Percentiles rank a stretch among this genome's conserved stretches.
phyloP scores from a whole-genome alignment of 768 basidiomycete species.

The Solioccasus polychromus region DNA sequence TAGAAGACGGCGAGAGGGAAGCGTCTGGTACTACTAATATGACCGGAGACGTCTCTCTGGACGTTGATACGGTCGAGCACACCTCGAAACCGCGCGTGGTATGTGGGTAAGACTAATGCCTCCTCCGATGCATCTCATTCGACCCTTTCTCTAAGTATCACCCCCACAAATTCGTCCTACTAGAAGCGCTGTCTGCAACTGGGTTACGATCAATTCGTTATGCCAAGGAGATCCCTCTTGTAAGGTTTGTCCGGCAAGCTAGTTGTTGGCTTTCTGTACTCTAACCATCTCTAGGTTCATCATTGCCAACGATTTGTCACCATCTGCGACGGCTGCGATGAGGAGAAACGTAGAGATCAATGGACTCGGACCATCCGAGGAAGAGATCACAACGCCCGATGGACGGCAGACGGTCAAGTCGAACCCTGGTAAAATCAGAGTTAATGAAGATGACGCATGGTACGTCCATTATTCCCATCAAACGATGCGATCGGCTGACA shows the following conservation, averaged over 20 bases:
- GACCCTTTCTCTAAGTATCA: slow-evolving; percentile 38
- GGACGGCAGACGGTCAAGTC: slow-evolving; percentile 11
- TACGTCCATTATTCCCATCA: slow-evolving; percentile 32
- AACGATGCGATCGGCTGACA: background rate
- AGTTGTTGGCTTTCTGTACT: slow-evolving; percentile 1
- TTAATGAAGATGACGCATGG: slow-evolving; percentile 96
- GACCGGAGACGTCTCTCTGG: background rate
- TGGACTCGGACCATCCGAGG: slow-evolving; percentile 47
- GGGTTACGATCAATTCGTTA: slow-evolving; percentile 95
- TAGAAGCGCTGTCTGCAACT: slow-evolving; percentile 95
- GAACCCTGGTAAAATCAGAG: slow-evolving; percentile 56
- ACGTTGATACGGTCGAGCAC: slow-evolving; percentile 1
- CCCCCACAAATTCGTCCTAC: slow-evolving; percentile 67
- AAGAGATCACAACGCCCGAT: slow-evolving; percentile 14
- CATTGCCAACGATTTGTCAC: slow-evolving; percentile 91
- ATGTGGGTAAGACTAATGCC: slow-evolving; percentile 7
- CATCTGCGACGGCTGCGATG: slow-evolving; percentile 83
- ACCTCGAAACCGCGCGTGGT: slow-evolving; percentile 22
- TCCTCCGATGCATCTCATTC: slow-evolving; percentile 2
- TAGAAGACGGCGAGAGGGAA: slow-evolving; percentile 3
- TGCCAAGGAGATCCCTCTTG: slow-evolving; percentile 91
- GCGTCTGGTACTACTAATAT: background rate
- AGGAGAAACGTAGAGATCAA: slow-evolving; percentile 82
- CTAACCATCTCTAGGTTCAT: slow-evolving; percentile 68
- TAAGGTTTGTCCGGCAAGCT: slow-evolving; percentile 60